Evolutionary conservation across 495 filamentous ascomycete genomes (phyloP).

Genomic region (Hyaloscypha hepaticicola): DNA sequence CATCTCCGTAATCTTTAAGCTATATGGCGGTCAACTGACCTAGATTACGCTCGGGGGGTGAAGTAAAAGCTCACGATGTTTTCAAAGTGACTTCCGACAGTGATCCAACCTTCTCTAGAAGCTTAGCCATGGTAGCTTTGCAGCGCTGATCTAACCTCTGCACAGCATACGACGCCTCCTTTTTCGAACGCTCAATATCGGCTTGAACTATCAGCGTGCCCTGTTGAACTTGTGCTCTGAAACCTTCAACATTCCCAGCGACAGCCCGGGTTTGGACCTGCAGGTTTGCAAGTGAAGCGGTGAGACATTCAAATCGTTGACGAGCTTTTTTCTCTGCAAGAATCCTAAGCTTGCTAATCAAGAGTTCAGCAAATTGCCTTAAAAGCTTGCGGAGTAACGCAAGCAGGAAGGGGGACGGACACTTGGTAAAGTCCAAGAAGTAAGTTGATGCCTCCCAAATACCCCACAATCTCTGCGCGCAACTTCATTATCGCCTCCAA

Average conservation of each 20-base stretch:
- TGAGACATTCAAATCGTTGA: conserved; percentile 1
- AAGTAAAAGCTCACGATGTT: neutral
- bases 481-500: conserved; percentile 2
- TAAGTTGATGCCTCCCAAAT: conserved; percentile 8
- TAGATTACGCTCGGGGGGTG: too few relatives aligned
- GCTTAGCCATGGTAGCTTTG: neutral
- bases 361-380: neutral
- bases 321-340: conserved; percentile 6
- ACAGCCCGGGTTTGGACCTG: conserved; percentile 1
- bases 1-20: conserved; percentile 3
- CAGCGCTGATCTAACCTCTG: neutral
- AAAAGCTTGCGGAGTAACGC: neutral
- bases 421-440: conserved; percentile 12
- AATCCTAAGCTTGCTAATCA: neutral
- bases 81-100: conserved; percentile 6
- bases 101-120: neutral
- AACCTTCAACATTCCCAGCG: neutral
- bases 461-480: neutral
- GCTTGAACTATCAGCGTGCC: neutral
- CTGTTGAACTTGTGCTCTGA: neutral
- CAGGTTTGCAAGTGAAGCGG: conserved; percentile 1
- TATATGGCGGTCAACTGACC: neutral
- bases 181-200: neutral
- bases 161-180: neutral
- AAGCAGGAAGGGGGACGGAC: neutral